Conservation (phyloP, 305 asterid species). For the Plantago coronopus region DNA sequence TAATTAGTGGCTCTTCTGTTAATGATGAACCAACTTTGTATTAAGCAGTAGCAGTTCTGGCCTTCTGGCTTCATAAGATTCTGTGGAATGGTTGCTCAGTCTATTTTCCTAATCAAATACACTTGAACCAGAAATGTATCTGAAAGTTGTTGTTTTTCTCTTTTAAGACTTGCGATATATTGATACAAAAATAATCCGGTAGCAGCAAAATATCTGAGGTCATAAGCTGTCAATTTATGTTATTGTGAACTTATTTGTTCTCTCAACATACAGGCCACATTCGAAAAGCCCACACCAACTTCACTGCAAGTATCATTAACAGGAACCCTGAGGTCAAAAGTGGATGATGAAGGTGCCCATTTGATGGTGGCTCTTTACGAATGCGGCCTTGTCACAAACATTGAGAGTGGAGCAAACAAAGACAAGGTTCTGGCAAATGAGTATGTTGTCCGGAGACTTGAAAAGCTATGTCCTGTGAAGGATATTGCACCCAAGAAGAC, state of each 20-base stretch:
- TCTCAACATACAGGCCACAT: constrained; percentile 43
- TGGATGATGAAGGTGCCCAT: constrained; percentile 42
- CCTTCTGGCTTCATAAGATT: no score
- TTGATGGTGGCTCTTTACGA: constrained; percentile 75
- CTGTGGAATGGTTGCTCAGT: no score
- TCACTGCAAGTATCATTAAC: constrained; percentile 53
- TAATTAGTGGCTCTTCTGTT: no score
- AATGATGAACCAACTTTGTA: no score
- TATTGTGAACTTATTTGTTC: neutral
- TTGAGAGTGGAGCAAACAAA: constrained; percentile 59
- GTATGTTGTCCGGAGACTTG: constrained; percentile 68
- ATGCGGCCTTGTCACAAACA: constrained; percentile 56
- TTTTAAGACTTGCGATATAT: no score
- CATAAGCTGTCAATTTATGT: no score
- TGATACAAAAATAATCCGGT: no score
- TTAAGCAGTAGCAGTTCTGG: no score
- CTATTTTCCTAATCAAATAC: no score
- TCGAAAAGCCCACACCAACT: constrained; percentile 47
- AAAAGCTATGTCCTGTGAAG: constrained; percentile 59
- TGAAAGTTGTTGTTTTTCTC: no score
- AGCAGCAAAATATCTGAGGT: no score
- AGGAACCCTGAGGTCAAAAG: constrained; percentile 57
- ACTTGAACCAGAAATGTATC: no score
- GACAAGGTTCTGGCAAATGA: constrained; percentile 67
- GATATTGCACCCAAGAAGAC: constrained; percentile 56